Base-by-base conservation (phyloP, 768 basidiomycete species). In the Boletus sp. region DNA sequence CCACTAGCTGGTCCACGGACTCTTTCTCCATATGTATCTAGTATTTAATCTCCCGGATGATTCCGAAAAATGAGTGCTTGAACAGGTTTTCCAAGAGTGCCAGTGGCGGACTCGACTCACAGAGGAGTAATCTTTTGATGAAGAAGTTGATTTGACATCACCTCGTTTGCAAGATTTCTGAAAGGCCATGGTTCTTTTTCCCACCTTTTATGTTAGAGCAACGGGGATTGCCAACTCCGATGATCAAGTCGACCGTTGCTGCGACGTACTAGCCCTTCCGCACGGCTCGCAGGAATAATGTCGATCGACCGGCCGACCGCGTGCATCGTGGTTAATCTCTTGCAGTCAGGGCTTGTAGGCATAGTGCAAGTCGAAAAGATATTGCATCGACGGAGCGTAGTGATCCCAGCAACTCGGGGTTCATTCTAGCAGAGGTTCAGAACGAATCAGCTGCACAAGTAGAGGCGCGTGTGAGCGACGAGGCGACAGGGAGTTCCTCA, bases 261-360 rank as follows among this genome's bases (percentile, higher is more conserved):
- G n/a, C 58, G 46, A 53, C 49, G 44, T 33, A 51, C 45, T 50
- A 45, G 35, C 18, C 15, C 42, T 39, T 42, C 20, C 52, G 50
- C 56, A 65, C 54, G 57, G 57, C 49, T 47, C 18, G 60, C 50
- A 60, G 42, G 47, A 35, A 50, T 28, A 39, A 46, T 51, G 58
- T 60, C 60, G 54, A 64, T 60, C 63, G 42, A 15, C 53, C 14
- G 46, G 15, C 51, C n/a, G 46, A 30, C 51, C 59, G 57, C 56
- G 60, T 65, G 58, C 53, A 67, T 60, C 54, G 60, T 70, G 60
- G 67, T 70, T 64, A 69, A 67, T 67, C 67, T 36, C 56, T 58
- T 44, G 58, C 50, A 36, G 14, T 33, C 36, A 29, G 39, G 30
- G n/a, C 33, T 11, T 41, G 30, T n/a, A 14, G 11, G 14, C 10